Evolutionary conservation across 441 rosid species (phyloP), one percentile per base, ranked within the genome.

Genomic region (Dalechampia spathulata): DNA sequence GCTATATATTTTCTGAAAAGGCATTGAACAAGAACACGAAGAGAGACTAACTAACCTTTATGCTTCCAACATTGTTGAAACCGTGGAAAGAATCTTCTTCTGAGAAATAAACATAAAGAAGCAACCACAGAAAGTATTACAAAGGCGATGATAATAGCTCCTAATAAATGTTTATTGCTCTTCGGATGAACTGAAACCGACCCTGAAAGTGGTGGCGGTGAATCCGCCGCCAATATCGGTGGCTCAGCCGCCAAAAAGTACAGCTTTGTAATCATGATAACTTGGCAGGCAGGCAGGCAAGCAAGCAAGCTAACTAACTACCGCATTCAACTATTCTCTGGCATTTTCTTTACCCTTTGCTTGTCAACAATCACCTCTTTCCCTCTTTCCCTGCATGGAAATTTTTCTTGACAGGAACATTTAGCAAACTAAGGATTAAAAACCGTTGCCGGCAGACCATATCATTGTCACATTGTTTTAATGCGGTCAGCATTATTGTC

Each of bases 61-160:
- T 23, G 39, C 23, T 7, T 47, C 55, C 25, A 43, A 15, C 19
- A 20, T 44, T 12, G 62, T 13, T 20, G 5, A 20, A 68, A 20
- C 49, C 52, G 8, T 1, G 79, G 76, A 43, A 64, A 37, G 17
- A 79, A 43, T 62, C 63, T 73, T 60, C 72, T 61, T 58, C 73
- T 57, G 55, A 71, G 50, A n/a, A 59, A 70, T 46, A 73, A 54
- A 30, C 64, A 57, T 12, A 65, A 60, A 20, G 71, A 59, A 30
- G 56, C 58, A 44, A 25, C 53, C 15, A 66, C 32, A 34, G 58
- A 28, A 19, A 68, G 13, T 3, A 58, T 15, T 38, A 71, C 47
- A 58, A 48, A 27, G 52, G 41, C 66, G 48, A 79, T 64, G 36
- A 79, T 46, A 4, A 72, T 42, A 32, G 61, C 58, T 41, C 26